Conservation (phyloP, 2,329 filamentous ascomycete genomes). For the Neonectria faginata region DNA sequence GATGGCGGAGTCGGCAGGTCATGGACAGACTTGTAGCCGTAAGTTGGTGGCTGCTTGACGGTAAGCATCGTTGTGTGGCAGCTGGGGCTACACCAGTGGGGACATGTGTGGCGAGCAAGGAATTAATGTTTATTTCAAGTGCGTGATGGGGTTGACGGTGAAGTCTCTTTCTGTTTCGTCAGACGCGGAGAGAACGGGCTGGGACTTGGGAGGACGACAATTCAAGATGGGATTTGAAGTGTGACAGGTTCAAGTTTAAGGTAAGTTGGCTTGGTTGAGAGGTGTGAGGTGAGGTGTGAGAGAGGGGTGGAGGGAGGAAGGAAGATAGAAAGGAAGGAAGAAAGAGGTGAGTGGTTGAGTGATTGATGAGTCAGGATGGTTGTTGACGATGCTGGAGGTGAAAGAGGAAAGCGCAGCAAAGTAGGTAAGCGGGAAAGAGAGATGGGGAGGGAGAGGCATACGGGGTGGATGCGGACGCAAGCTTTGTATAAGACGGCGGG, state of each 20-base stretch:
- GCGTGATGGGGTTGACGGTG: constrained; percentile 31
- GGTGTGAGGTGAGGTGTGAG: not conserved
- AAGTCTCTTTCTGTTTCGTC: constrained; percentile 35
- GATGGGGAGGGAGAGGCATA: constrained; percentile 38
- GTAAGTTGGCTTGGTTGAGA: constrained; percentile 8
- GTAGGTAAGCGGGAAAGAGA: constrained; percentile 23
- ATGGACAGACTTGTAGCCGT: constrained; percentile 72
- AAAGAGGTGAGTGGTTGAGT: too few relatives aligned
- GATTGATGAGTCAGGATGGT: not conserved
- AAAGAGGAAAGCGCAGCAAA: constrained; percentile 22
- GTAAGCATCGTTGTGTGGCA: constrained; percentile 68
- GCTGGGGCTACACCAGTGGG: constrained; percentile 43
- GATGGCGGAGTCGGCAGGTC: constrained; percentile 70
- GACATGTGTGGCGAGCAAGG: constrained; percentile 42
- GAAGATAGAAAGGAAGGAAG: constrained; percentile 1
- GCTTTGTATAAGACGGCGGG: constrained; percentile 42
- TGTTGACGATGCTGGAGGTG: constrained; percentile 9
- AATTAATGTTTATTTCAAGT: constrained; percentile 31
- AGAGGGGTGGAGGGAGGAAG: constrained; percentile 2
- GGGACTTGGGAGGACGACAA: constrained; percentile 1
- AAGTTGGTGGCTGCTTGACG: constrained; percentile 68
- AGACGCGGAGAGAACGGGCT: constrained; percentile 10
- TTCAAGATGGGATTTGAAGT: not conserved
- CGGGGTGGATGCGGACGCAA: constrained; percentile 42
- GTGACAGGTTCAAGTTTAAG: not conserved